These are phyloP conservation scores for Gracilaria vermiculophylla DNA, from an alignment of 23 red algal genomes.

Conservation along the genomic window DNA sequence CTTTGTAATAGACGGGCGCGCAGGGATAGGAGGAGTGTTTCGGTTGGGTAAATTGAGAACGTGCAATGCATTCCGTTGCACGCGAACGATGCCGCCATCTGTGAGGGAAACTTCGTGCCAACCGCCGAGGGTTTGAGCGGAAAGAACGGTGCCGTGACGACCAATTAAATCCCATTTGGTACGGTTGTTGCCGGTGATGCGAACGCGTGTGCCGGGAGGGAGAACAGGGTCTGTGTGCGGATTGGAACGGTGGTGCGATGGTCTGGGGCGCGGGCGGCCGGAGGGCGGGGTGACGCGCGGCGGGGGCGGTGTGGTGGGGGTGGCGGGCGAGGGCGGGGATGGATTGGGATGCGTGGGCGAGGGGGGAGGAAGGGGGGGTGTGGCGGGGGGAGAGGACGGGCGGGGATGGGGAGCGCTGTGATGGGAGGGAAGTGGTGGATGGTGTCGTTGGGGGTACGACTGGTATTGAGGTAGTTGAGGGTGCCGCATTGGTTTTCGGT, in stretches of 20 bases:
- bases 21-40: background rate
- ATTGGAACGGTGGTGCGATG: slow-evolving; percentile 30
- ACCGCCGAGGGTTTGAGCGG: slow-evolving; percentile 78
- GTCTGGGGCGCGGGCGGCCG: slow-evolving; percentile 20
- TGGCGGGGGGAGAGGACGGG: background rate
- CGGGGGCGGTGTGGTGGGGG: background rate
- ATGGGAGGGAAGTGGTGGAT: background rate
- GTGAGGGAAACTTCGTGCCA: slow-evolving; percentile 88
- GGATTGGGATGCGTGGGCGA: background rate
- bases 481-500: background rate
- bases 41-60: slow-evolving; percentile 52
- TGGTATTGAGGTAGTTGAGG: background rate
- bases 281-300: background rate
- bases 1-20: slow-evolving; percentile 20
- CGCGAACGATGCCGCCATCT: slow-evolving; percentile 65
- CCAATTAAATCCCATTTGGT: slow-evolving; percentile 85
- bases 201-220: slow-evolving; percentile 70
- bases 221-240: slow-evolving; percentile 67
- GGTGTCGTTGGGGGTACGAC: background rate
- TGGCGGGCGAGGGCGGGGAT: background rate
- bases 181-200: slow-evolving; percentile 93
- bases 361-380: background rate
- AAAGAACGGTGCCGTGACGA: slow-evolving; percentile 58
- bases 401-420: background rate
- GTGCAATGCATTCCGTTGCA: slow-evolving; percentile 86